A percentile compares a stretch with the other conserved stretches of the same genome.
These are phyloP conservation scores for Suhomyces kunorum DNA, from an alignment of 1,139 yeast species.

Conservation along the genomic window DNA sequence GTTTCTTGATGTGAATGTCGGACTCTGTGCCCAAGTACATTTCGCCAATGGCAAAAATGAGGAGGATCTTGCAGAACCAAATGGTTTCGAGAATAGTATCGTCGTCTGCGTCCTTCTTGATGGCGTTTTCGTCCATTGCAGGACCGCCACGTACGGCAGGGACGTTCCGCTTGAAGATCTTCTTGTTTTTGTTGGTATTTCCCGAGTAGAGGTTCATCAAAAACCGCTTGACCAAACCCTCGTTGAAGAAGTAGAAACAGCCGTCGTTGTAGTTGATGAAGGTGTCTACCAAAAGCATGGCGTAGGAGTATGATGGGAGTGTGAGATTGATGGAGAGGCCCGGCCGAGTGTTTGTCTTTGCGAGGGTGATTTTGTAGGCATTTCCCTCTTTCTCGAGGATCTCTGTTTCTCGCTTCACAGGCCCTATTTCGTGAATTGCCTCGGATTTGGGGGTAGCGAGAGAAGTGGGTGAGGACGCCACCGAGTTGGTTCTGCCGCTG, in stretches of 20 bases:
- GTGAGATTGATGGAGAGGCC: conserved; percentile 68
- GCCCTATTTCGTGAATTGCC: conserved; percentile 1
- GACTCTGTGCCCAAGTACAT: conserved; percentile 77
- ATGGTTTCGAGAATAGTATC: conserved; percentile 71
- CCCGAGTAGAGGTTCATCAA: conserved; percentile 60
- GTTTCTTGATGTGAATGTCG: conserved; percentile 36
- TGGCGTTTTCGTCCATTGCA: conserved; percentile 45
- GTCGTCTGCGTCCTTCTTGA: conserved; percentile 47
- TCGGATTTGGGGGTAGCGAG: conserved; percentile 12
- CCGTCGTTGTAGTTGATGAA: conserved; percentile 81
- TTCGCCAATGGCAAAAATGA: conserved; percentile 82
- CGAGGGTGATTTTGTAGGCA: conserved; percentile 67
- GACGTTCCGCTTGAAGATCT: conserved; percentile 40
- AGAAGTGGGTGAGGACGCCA: conserved; percentile 15
- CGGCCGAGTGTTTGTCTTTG: conserved; percentile 67
- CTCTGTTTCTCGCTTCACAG: conserved; percentile 38
- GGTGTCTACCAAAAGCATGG: conserved; percentile 71
- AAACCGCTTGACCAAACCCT: conserved; percentile 70
- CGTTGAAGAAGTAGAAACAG: conserved; percentile 83
- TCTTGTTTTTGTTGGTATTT: conserved; percentile 41
- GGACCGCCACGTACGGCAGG: conserved; percentile 30
- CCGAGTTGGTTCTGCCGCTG: conserved; percentile 11
- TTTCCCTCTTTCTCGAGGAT: conserved; percentile 71
- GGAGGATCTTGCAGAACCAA: conserved; percentile 75
- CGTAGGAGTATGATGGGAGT: conserved; percentile 75